phyloP scores from a whole-genome alignment of 805 yeast species.

The Metschnikowia corniflorae region DNA sequence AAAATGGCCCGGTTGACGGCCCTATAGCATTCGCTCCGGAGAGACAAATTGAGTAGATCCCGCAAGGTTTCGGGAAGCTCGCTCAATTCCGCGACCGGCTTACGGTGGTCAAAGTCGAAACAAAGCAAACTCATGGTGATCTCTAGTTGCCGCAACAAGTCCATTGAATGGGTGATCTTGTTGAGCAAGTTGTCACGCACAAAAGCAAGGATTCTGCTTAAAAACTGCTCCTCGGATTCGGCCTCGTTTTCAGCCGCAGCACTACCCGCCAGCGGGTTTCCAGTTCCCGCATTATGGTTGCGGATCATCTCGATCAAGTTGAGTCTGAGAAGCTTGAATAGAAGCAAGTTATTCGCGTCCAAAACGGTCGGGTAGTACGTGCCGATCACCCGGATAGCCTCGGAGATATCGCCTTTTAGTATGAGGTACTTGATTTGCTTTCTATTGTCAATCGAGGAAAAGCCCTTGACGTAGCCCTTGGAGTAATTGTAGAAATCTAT shows the following conservation, averaged over 20 bases:
- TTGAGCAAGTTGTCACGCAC: constrained; percentile 60
- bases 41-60: constrained; percentile 52
- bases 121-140: constrained; percentile 77
- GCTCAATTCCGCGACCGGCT: constrained; percentile 31
- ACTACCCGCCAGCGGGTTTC: constrained; percentile 6
- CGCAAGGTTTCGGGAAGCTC: constrained; percentile 54
- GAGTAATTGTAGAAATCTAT: not conserved
- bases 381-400: constrained; percentile 55
- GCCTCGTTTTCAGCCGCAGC: not conserved
- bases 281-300: constrained; percentile 25
- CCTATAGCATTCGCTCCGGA: constrained; percentile 64
- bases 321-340: constrained; percentile 68
- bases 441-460: constrained; percentile 50
- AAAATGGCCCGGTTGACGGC: constrained; percentile 67
- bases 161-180: constrained; percentile 55
- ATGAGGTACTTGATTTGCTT: constrained; percentile 51
- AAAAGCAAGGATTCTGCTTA: constrained; percentile 52
- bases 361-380: constrained; percentile 60
- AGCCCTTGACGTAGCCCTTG: constrained; percentile 28
- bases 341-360: constrained; percentile 59
- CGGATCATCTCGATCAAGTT: constrained; percentile 80
- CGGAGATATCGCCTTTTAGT: constrained; percentile 56
- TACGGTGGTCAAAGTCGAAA: constrained; percentile 40
- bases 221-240: constrained; percentile 43
- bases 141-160: constrained; percentile 70